A percentile compares a stretch with the other conserved stretches of the same genome.
These are phyloP conservation scores for Furcasterigmium furcatum DNA, from an alignment of 2,329 filamentous ascomycete species.

Conservation along the genomic window DNA sequence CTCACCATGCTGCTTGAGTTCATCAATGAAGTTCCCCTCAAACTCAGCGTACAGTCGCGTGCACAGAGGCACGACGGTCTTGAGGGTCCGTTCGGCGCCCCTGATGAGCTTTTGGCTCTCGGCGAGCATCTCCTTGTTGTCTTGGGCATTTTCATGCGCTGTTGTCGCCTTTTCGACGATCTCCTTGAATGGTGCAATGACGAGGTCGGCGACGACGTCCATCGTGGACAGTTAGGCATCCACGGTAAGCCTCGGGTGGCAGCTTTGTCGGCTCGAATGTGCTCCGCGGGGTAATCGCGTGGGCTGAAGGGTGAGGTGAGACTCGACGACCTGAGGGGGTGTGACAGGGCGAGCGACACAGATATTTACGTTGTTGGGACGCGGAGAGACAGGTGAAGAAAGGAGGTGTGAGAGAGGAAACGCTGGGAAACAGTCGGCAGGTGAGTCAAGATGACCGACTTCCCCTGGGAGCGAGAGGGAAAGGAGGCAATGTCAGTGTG, in stretches of 20 bases:
- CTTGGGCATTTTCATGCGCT: conserved; percentile 43
- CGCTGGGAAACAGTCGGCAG: too few relatives aligned
- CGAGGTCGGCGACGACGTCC: conserved; percentile 38
- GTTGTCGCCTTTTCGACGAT: conserved; percentile 47
- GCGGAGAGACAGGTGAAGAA: background rate
- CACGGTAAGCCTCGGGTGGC: background rate
- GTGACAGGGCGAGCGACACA: background rate
- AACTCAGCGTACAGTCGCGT: conserved; percentile 45
- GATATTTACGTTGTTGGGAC: background rate
- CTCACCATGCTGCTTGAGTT: conserved; percentile 52
- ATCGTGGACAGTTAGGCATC: conserved; percentile 19
- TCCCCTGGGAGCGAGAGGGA: too few relatives aligned
- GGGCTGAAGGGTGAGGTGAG: background rate
- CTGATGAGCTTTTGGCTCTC: conserved; percentile 43
- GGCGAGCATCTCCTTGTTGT: conserved; percentile 44
- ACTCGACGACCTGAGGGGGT: too few relatives aligned
- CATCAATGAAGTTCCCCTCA: conserved; percentile 43
- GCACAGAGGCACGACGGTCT: conserved; percentile 49
- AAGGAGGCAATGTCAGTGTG: too few relatives aligned
- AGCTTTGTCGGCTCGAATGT: too few relatives aligned
- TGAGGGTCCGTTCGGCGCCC: conserved; percentile 46
- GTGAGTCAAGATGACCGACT: too few relatives aligned
- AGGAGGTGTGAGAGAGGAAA: background rate
- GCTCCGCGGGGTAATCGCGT: too few relatives aligned
- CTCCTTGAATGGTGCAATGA: conserved; percentile 48